Evolutionary conservation across 768 basidiomycete species (phyloP).

Genomic region (Tulasnella sp.): DNA sequence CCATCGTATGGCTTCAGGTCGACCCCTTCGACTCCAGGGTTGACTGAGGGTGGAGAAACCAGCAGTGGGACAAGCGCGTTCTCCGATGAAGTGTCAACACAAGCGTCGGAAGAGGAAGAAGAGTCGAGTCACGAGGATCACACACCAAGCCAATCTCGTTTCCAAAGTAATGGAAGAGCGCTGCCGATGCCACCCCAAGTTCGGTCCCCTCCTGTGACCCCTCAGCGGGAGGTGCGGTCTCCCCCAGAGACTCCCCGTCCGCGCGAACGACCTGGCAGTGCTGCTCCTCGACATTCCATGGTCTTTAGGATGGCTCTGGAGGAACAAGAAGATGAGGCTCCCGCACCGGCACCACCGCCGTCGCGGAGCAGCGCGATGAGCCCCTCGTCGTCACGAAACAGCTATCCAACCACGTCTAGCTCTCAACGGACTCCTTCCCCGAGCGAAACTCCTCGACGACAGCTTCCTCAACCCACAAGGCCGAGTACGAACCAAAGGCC

Average conservation of each 20-base stretch:
- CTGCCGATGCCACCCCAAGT: background rate
- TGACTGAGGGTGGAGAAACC: background rate
- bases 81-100: background rate
- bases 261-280: background rate
- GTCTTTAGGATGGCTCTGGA: conserved; percentile 3
- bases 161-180: no score
- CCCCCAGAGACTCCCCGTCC: background rate
- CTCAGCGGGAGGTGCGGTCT: background rate
- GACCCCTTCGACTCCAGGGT: background rate
- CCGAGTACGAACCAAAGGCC: background rate
- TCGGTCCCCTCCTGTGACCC: background rate
- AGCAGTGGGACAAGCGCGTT: background rate
- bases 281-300: conserved; percentile 7
- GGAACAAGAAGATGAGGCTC: conserved; percentile 1
- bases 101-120: background rate
- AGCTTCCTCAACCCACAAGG: background rate
- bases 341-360: background rate
- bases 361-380: background rate
- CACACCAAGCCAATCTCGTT: background rate
- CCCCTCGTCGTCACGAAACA: background rate
- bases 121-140: background rate
- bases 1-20: background rate
- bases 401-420: background rate
- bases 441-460: background rate
- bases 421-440: background rate